Evolutionary conservation across 2,329 filamentous ascomycete species (phyloP).

Genomic region (Stachybotrys elegans): DNA sequence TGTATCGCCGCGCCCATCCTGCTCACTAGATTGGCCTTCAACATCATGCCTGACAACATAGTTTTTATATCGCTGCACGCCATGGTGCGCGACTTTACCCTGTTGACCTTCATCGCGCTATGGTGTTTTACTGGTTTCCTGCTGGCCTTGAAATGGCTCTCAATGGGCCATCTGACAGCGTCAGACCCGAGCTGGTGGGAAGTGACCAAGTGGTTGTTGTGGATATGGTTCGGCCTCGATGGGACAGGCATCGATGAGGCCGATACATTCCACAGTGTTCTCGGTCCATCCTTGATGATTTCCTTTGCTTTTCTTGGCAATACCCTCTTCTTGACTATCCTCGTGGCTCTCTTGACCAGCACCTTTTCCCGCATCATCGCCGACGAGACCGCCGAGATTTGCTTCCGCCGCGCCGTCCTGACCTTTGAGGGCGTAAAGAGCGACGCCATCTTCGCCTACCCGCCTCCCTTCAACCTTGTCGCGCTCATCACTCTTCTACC

Average conservation of each 20-base stretch:
- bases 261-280: slow-evolving; percentile 57
- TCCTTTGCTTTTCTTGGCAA: slow-evolving; percentile 70
- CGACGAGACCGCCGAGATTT: slow-evolving; percentile 64
- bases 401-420: slow-evolving; percentile 65
- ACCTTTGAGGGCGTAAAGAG: slow-evolving; percentile 72
- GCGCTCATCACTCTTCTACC: slow-evolving; percentile 60
- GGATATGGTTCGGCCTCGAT: slow-evolving; percentile 75
- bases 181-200: slow-evolving; percentile 38
- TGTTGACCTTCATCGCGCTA: slow-evolving; percentile 59
- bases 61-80: slow-evolving; percentile 68
- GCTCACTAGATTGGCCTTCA: slow-evolving; percentile 66
- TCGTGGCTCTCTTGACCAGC: slow-evolving; percentile 70
- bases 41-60: slow-evolving; percentile 69
- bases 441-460: slow-evolving; percentile 65
- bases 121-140: slow-evolving; percentile 70
- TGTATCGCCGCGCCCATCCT: slow-evolving; percentile 63
- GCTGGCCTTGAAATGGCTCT: slow-evolving; percentile 64
- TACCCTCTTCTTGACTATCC: slow-evolving; percentile 68
- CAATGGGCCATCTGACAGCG: slow-evolving; percentile 17
- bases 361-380: slow-evolving; percentile 65
- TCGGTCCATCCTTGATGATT: slow-evolving; percentile 65
- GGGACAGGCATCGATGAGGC: slow-evolving; percentile 48
- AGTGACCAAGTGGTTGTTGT: slow-evolving; percentile 72
- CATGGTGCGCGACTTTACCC: slow-evolving; percentile 69
- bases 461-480: slow-evolving; percentile 65